Conservation (phyloP, 2,329 filamentous ascomycete genomes). For the Botrytis hyacinthi region DNA sequence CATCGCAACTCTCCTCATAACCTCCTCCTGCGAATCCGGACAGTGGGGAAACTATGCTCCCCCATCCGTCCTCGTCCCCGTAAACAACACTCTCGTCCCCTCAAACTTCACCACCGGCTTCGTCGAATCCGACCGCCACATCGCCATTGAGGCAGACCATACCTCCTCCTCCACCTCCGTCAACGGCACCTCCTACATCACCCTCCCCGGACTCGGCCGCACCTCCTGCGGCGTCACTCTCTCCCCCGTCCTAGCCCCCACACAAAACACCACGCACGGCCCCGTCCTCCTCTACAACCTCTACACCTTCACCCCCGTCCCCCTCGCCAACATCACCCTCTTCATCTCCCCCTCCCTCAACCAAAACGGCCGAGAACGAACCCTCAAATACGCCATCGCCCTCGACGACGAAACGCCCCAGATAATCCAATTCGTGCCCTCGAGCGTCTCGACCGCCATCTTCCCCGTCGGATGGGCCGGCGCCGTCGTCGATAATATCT, state of each 20-base stretch:
- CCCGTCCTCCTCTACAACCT: conserved; percentile 60
- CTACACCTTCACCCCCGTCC: conserved; percentile 55
- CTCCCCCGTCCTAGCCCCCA: conserved; percentile 50
- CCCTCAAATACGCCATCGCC: conserved; percentile 51
- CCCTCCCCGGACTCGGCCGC: conserved; percentile 55
- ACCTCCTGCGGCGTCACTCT: conserved; percentile 58
- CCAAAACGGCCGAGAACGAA: conserved; percentile 46
- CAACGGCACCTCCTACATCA: conserved; percentile 46
- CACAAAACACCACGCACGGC: conserved; percentile 47
- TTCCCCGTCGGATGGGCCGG: conserved; percentile 30
- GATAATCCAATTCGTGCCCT: conserved; percentile 39
- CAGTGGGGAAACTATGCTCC: conserved; percentile 45
- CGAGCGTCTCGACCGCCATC: conserved; percentile 28
- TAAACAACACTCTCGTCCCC: conserved; percentile 50
- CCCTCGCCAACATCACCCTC: conserved; percentile 43
- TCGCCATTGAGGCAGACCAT: conserved; percentile 55
- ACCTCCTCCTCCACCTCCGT: conserved; percentile 45
- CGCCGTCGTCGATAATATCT: conserved; percentile 33
- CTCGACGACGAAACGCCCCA: conserved; percentile 43
- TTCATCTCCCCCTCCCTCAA: conserved; percentile 54
- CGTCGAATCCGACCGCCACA: conserved; percentile 58
- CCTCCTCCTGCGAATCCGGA: conserved; percentile 43
- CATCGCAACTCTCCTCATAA: conserved; percentile 53
- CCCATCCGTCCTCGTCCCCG: conserved; percentile 53
- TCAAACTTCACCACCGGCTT: conserved; percentile 55